Evolutionary conservation across 1,139 yeast genomes (phyloP).

Genomic region (Eremothecium sinecaudum): DNA sequence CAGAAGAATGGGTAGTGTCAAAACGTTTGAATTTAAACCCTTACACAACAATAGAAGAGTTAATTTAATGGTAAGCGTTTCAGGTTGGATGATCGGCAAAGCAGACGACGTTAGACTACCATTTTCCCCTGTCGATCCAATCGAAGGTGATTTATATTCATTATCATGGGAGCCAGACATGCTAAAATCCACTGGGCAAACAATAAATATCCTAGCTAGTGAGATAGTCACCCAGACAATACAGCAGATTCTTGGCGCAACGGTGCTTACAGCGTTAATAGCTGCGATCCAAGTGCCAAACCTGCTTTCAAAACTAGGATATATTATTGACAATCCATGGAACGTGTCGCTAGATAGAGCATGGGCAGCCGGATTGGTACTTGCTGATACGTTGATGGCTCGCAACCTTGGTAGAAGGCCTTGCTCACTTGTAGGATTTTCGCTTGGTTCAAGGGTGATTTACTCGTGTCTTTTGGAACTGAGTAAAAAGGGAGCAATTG

Average conservation of each 20-base stretch:
- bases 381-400: conserved; percentile 83
- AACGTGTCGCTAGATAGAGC: conserved; percentile 94
- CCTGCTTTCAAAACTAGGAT: conserved; percentile 81
- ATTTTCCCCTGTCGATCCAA: conserved; percentile 92
- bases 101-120: conserved; percentile 95
- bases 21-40: conserved; percentile 89
- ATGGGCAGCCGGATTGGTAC: conserved; percentile 86
- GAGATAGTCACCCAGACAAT: conserved; percentile 89
- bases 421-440: conserved; percentile 84
- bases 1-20: conserved; percentile 80
- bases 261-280: conserved; percentile 86
- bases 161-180: conserved; percentile 97
- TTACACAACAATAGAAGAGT: conserved; percentile 85
- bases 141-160: conserved; percentile 92
- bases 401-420: conserved; percentile 92
- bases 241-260: conserved; percentile 90
- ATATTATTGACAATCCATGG: conserved; percentile 95
- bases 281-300: conserved; percentile 92
- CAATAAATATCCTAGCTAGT: conserved; percentile 84
- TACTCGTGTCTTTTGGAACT: conserved; percentile 83
- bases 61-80: conserved; percentile 78
- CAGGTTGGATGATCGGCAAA: conserved; percentile 97
- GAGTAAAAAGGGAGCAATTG: conserved; percentile 78
- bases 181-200: conserved; percentile 93
- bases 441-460: conserved; percentile 87